Percentiles rank a stretch among this genome's conserved stretches.
Conservation (phyloP, 768 basidiomycete species). For the Hebeloma cylindrosporum region DNA sequence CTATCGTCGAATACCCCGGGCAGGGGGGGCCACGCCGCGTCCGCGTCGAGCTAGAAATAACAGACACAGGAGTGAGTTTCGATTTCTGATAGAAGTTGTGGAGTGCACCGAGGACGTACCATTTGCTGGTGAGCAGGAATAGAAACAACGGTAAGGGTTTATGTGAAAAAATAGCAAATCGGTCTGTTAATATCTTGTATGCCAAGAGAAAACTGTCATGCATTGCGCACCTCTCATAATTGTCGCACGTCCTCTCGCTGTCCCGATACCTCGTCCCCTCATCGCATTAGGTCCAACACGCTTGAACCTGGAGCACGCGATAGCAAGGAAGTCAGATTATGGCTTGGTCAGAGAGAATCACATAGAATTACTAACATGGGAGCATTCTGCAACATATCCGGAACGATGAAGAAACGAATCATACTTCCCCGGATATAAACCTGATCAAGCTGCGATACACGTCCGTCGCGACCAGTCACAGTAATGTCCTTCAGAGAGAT, state of each 20-base stretch:
- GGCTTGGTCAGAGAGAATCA: background rate
- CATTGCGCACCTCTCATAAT: slow-evolving; percentile 87
- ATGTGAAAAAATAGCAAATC: slow-evolving; percentile 19
- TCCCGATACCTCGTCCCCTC: slow-evolving; percentile 98
- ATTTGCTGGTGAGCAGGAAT: slow-evolving; percentile 53
- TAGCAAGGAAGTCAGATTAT: slow-evolving; percentile 3
- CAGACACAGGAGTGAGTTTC: slow-evolving; percentile 3
- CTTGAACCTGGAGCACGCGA: slow-evolving; percentile 95
- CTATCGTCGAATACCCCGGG: slow-evolving; percentile 83
- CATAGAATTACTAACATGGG: slow-evolving; percentile 67
- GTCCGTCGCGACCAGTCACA: slow-evolving; percentile 96
- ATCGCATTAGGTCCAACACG: slow-evolving; percentile 97
- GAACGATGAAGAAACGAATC: slow-evolving; percentile 98
- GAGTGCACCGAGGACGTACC: slow-evolving; percentile 45
- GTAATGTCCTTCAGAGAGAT: slow-evolving; percentile 96
- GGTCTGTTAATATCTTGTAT: slow-evolving; percentile 12
- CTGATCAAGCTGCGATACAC: slow-evolving; percentile 97
- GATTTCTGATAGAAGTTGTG: slow-evolving; percentile 14
- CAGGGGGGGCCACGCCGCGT: slow-evolving; percentile 70
- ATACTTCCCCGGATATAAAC: slow-evolving; percentile 99
- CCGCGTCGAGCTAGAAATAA: slow-evolving; percentile 72
- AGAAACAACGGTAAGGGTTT: slow-evolving; percentile 19
- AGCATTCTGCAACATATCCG: slow-evolving; percentile 98
- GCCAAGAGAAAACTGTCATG: slow-evolving; percentile 5
- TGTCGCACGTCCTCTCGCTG: slow-evolving; percentile 96